Conservation (phyloP, 2,329 filamentous ascomycete genomes). For the Decorospora gaudefroyi region DNA sequence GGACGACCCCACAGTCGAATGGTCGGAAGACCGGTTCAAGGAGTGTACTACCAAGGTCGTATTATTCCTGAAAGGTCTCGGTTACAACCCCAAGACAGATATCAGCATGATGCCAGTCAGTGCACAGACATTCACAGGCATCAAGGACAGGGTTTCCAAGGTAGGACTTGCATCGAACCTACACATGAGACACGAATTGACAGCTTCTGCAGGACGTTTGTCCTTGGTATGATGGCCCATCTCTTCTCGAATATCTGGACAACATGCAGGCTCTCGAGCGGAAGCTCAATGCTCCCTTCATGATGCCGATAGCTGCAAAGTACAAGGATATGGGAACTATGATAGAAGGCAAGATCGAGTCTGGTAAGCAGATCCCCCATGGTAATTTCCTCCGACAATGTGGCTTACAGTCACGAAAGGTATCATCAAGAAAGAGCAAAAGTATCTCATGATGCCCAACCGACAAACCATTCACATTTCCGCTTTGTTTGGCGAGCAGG, state of each 20-base stretch:
- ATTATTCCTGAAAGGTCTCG: slow-evolving; percentile 86
- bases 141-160: slow-evolving; percentile 81
- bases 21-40: slow-evolving; percentile 89
- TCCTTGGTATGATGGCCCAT: slow-evolving; percentile 87
- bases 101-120: slow-evolving; percentile 96
- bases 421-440: slow-evolving; percentile 16
- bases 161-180: neutral
- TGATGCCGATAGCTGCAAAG: slow-evolving; percentile 97
- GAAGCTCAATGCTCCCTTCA: slow-evolving; percentile 96
- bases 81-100: slow-evolving; percentile 93
- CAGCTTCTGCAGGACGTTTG: slow-evolving; percentile 57
- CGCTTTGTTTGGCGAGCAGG: slow-evolving; percentile 90
- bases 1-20: slow-evolving; percentile 95
- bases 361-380: slow-evolving; percentile 52
- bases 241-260: slow-evolving; percentile 93
- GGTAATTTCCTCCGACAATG: neutral
- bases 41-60: slow-evolving; percentile 90
- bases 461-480: slow-evolving; percentile 78
- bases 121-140: slow-evolving; percentile 80
- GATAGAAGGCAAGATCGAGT: slow-evolving; percentile 96
- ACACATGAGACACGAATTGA: neutral
- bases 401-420: slow-evolving; percentile 5
- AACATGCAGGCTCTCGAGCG: slow-evolving; percentile 89
- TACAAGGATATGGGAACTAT: slow-evolving; percentile 98
- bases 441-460: slow-evolving; percentile 91